phyloP scores from a whole-genome alignment of 148 eudicot genomes.

The Dianthus caryophyllus region DNA sequence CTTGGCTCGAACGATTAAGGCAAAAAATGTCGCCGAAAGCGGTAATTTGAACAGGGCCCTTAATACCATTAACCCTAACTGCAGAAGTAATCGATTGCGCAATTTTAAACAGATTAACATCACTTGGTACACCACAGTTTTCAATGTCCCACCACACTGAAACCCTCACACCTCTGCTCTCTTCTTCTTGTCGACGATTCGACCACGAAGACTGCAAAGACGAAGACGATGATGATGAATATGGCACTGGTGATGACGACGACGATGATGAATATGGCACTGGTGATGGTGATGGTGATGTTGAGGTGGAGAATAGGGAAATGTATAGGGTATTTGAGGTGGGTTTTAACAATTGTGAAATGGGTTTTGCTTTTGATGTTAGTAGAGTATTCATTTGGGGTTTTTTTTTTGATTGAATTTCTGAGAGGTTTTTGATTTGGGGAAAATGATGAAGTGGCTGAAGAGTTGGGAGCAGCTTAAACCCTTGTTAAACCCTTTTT shows the following conservation, averaged over 20 bases:
- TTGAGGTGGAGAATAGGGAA: conserved; percentile 19
- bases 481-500: conserved; percentile 35
- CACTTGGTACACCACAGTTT: conserved; percentile 63
- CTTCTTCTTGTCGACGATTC: conserved; percentile 49
- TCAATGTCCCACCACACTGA: conserved; percentile 99
- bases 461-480: too few species aligned
- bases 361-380: conserved; percentile 14
- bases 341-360: conserved; percentile 12
- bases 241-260: too few species aligned
- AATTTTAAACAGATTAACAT: conserved; percentile 52
- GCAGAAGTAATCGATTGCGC: conserved; percentile 65
- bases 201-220: conserved; percentile 5
- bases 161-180: conserved; percentile 59
- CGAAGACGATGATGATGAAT: too few species aligned
- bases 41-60: conserved; percentile 74
- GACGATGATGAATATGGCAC: too few species aligned
- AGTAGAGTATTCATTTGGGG: conserved; percentile 30
- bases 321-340: conserved; percentile 15
- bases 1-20: conserved; percentile 57
- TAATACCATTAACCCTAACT: conserved; percentile 67
- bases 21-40: conserved; percentile 78
- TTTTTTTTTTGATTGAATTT: neutral
- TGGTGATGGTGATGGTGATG: neutral
- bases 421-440: neutral
- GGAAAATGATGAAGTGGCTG: neutral